Conservation (phyloP, 257 asterid species). For the Capsicum rhomboideum region DNA sequence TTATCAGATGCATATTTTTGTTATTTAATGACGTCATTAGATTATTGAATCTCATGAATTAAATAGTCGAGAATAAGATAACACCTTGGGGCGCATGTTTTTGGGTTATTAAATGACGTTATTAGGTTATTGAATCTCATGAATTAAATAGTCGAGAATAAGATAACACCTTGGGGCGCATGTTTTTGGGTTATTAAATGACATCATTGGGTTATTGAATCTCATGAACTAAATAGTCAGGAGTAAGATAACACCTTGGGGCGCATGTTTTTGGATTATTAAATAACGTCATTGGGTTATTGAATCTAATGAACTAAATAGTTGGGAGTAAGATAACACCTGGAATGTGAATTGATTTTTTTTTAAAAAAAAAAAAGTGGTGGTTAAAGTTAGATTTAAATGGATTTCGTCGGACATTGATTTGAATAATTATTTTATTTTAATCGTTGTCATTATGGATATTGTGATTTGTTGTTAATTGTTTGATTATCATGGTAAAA, state of each 20-base stretch:
- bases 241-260: no score
- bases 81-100: no score
- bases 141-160: no score
- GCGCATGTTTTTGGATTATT: neutral
- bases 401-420: neutral
- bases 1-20: neutral
- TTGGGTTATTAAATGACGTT: no score
- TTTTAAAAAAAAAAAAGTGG: neutral
- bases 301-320: neutral
- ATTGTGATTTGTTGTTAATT: neutral
- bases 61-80: no score
- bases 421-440: neutral
- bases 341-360: neutral
- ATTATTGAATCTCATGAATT: no score
- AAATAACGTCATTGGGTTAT: neutral
- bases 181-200: no score
- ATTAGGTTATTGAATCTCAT: no score
- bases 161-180: no score
- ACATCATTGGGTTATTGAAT: no score
- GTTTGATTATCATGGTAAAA: neutral
- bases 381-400: neutral
- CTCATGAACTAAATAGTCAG: no score
- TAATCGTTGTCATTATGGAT: neutral
- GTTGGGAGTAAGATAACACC: neutral
- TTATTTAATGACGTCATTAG: no score